Conservation (phyloP, 129 eudicot species). For the Heracleum sosnowskyi region DNA sequence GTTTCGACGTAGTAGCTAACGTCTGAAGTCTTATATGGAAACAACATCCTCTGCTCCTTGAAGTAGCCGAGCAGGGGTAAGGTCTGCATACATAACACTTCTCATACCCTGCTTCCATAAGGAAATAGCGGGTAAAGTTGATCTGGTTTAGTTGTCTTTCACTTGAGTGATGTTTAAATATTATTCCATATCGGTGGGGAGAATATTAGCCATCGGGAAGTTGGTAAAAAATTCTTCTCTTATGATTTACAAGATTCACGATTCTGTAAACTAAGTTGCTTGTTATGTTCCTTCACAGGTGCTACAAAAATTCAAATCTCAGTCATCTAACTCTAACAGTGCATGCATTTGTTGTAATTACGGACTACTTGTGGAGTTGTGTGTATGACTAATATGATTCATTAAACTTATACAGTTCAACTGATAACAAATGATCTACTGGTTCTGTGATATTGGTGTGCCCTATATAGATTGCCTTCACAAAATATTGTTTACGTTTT, state of each 20-base stretch:
- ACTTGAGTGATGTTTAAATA: background rate
- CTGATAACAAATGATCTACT: background rate
- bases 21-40: background rate
- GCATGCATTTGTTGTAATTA: background rate
- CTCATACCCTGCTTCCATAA: background rate
- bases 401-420: background rate
- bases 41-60: background rate
- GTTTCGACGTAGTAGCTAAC: background rate
- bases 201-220: background rate
- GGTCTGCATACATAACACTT: background rate
- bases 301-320: background rate
- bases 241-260: background rate
- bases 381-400: background rate
- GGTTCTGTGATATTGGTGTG: background rate
- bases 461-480: background rate
- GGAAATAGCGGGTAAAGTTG: background rate
- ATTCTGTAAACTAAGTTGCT: background rate
- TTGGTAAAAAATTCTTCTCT: background rate
- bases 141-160: too few relatives aligned
- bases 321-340: background rate
- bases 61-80: background rate
- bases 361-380: background rate
- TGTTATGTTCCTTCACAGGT: background rate
- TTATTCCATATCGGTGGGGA: background rate
- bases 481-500: background rate